phyloP scores from a whole-genome alignment of 2,329 filamentous ascomycete species.

The Sclerotinia sclerotiorum region DNA sequence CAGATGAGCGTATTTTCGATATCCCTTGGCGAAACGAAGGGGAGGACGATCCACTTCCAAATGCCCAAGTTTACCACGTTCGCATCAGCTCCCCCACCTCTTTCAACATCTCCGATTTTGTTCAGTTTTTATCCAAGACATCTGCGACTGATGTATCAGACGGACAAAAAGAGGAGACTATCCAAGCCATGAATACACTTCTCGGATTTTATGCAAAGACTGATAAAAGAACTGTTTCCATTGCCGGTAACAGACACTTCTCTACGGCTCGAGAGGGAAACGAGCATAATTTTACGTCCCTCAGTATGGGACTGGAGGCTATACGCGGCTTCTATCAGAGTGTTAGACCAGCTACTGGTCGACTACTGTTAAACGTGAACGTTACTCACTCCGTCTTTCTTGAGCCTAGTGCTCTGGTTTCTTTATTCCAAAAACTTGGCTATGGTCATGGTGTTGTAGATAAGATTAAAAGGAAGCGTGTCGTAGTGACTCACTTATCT shows the following conservation, averaged over 20 bases:
- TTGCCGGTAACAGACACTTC: constrained; percentile 55
- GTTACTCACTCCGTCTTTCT: constrained; percentile 61
- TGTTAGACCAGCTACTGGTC: constrained; percentile 56
- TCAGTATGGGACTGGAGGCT: constrained; percentile 55
- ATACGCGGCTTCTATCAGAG: constrained; percentile 62
- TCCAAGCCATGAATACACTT: constrained; percentile 60
- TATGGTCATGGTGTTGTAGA: constrained; percentile 31
- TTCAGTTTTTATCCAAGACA: constrained; percentile 29
- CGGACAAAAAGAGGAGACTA: constrained; percentile 48
- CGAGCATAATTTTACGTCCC: constrained; percentile 34
- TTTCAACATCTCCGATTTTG: constrained; percentile 28
- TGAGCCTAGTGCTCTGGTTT: constrained; percentile 45
- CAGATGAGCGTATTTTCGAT: constrained; percentile 16
- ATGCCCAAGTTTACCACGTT: constrained; percentile 31
- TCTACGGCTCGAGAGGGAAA: constrained; percentile 40
- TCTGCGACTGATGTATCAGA: constrained; percentile 19
- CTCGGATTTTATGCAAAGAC: constrained; percentile 49
- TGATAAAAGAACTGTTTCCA: constrained; percentile 43
- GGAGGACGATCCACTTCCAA: constrained; percentile 32
- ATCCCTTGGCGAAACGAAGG: constrained; percentile 36
- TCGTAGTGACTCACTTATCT: constrained; percentile 44
- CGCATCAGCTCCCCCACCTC: constrained; percentile 29
- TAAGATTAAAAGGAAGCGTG: constrained; percentile 44
- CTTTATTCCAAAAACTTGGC: constrained; percentile 42
- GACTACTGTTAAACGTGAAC: constrained; percentile 62